Base-by-base conservation (phyloP, 2,329 filamentous ascomycete genomes). In the Colletotrichum lini region DNA sequence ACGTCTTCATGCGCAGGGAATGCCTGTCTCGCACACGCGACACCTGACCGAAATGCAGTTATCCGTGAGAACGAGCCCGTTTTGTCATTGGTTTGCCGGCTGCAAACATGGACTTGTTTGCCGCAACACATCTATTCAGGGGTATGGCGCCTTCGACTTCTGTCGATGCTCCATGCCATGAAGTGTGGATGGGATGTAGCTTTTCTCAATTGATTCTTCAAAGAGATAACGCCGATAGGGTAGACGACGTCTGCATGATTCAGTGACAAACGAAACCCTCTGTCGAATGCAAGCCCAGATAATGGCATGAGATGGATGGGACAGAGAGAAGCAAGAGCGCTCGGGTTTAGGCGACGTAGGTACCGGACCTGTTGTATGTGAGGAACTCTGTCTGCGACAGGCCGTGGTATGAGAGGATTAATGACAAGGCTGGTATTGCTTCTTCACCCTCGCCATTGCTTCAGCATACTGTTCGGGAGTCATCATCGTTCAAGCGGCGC, bases 1-100 rank as follows among this genome's bases (percentile, higher is more conserved):
- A 9, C 49, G 35, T 47, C 35, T 42, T 63, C 21, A 63, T 63
- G 60, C 60, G 60, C 60, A 65, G 66, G 60, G 66, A 44, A 65
- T 45, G 52, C 53, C 21, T 56, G 60, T 44, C 35, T 42, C 23
- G 13, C 13, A 21, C 18, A 42, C 23, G 45, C 63, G 16, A 13
- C 42, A 47, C 60, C 60, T 52, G 21, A 42, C 38, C 12, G 35
- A 8, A 42, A 23, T 38, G 38, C 23, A 52, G 50, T 23, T 26
- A 42, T 57, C 38, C n/a, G n/a, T 30, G 35, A 42, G n/a, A 42
- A 57, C 16, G 54, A 57, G 7, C n/a, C 12, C n/a, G n/a, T 12
- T 16, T 13, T 9, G 15, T 15, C 13, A 13, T 13, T 8, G 30
- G 30, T n/a, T 42, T 40, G 13, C 35, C 8, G 30, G 18, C 13